These are phyloP conservation scores for Stachybotrys chartarum DNA, from an alignment of 2,329 filamentous ascomycete species.

Conservation along the genomic window DNA sequence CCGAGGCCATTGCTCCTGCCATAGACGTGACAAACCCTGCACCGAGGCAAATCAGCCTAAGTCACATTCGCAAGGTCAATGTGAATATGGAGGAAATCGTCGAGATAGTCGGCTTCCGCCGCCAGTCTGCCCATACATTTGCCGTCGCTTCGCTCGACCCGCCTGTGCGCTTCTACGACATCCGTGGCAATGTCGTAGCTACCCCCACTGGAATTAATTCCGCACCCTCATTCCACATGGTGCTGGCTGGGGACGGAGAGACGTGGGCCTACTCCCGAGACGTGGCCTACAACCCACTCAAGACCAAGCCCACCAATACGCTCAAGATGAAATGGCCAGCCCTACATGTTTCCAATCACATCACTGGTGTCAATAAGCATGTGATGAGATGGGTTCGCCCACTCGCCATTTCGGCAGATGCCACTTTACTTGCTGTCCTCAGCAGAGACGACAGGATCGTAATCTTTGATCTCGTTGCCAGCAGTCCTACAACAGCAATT, in stretches of 20 bases:
- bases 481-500: conserved; percentile 4
- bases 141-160: conserved; percentile 16
- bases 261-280: conserved; percentile 17
- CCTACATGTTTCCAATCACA: conserved; percentile 14
- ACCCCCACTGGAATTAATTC: not conserved
- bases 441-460: conserved; percentile 13
- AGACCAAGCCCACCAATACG: conserved; percentile 13
- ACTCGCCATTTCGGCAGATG: conserved; percentile 15
- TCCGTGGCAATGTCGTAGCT: conserved; percentile 11
- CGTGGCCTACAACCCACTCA: conserved; percentile 10
- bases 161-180: conserved; percentile 17
- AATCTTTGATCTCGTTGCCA: conserved; percentile 10
- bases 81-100: conserved; percentile 16
- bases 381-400: conserved; percentile 14
- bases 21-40: conserved; percentile 16
- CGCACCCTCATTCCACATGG: conserved; percentile 10
- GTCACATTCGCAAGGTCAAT: conserved; percentile 17
- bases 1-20: conserved; percentile 17
- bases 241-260: conserved; percentile 11
- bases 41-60: conserved; percentile 14
- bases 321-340: conserved; percentile 13
- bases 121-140: conserved; percentile 10
- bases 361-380: conserved; percentile 11
- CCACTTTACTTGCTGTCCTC: conserved; percentile 14
- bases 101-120: conserved; percentile 12